phyloP scores from a whole-genome alignment of 805 yeast genomes.

The Ascoidea rubescens region DNA sequence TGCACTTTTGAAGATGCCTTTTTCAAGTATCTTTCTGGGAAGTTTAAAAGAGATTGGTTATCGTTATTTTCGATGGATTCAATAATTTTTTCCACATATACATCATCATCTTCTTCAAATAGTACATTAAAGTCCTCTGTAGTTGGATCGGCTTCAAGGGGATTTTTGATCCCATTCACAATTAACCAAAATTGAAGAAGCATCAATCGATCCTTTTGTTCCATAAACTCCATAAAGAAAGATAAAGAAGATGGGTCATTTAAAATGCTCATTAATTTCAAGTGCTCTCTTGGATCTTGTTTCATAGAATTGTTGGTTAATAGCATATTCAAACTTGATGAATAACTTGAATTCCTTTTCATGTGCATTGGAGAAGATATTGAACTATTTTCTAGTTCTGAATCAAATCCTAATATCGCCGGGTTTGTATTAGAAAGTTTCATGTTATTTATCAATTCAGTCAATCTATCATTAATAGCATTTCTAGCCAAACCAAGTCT shows the following conservation, averaged over 20 bases:
- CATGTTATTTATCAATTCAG: not conserved
- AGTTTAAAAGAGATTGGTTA: slow-evolving; percentile 7
- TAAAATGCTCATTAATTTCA: slow-evolving; percentile 30
- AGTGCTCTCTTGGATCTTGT: slow-evolving; percentile 4
- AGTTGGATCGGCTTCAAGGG: slow-evolving; percentile 43
- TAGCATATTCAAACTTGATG: not conserved
- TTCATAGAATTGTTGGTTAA: not conserved
- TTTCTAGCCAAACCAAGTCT: slow-evolving; percentile 10
- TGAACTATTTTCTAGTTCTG: not conserved
- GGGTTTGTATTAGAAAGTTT: not conserved
- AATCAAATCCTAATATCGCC: not conserved
- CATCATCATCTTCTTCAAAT: slow-evolving; percentile 12
- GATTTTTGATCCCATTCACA: slow-evolving; percentile 58
- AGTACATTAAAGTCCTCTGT: slow-evolving; percentile 17
- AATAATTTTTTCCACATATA: slow-evolving; percentile 12
- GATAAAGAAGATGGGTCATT: slow-evolving; percentile 32
- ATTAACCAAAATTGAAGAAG: slow-evolving; percentile 52
- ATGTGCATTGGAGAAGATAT: not conserved
- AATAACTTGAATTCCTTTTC: not conserved
- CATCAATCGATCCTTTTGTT: slow-evolving; percentile 27
- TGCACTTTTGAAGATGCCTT: not conserved
- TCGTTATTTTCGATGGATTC: slow-evolving; percentile 13
- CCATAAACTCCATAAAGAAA: slow-evolving; percentile 43
- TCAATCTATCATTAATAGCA: slow-evolving; percentile 8
- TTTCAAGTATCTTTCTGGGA: slow-evolving; percentile 2